Base-by-base conservation (phyloP, 176 grass and related monocot species). In the Canna indica region DNA sequence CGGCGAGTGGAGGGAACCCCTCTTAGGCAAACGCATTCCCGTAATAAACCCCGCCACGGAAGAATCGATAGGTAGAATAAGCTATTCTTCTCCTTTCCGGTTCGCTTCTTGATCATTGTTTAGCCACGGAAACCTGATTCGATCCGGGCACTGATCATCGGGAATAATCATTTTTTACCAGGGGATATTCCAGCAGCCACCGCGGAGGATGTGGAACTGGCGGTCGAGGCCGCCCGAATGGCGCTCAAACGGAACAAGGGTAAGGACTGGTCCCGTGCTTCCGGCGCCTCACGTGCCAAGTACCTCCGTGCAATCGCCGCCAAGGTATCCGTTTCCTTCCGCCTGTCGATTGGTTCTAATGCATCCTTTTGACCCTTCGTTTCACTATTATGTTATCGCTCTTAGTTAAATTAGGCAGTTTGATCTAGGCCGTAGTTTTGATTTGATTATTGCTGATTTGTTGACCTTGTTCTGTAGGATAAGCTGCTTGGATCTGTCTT, bases 231-330 rank as follows among this genome's bases (percentile, higher is more conserved):
- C 16, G 93, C 88, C 72, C 59, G 86, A 45, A 73, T 77, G 0
- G 91, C 91, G 61, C 70, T 99, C 22, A 88, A 26, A 71, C 83
- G 89, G 82, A 99, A 93, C 58, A 81, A 79, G 66, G 94, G 94
- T 56, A 80, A 72, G 62, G 89, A 99, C 56, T 99, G 94, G 94
- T 70, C 86, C 20, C 86, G 89, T 32, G 90, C 94, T 3, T 71
- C 94, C 11, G 85, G 89, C 34, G 88, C 89, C 76, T 75, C 76
- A 35, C 86, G 94, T 53, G 94, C 86, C 78, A 99, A 93, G 70
- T 93, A 88, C 75, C 89, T 99, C 79, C 89, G 94, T 57, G 94
- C 94, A 14, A 99, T 99, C 72, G 89, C 89, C 20, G 82, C 89
- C 64, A 93, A 99, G 94, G 94, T 73, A 16, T 17, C 28, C 4